A percentile compares a stretch with the other conserved stretches of the same genome.
Conservation (phyloP, 441 rosid genomes). For the Lepidium campestre region DNA sequence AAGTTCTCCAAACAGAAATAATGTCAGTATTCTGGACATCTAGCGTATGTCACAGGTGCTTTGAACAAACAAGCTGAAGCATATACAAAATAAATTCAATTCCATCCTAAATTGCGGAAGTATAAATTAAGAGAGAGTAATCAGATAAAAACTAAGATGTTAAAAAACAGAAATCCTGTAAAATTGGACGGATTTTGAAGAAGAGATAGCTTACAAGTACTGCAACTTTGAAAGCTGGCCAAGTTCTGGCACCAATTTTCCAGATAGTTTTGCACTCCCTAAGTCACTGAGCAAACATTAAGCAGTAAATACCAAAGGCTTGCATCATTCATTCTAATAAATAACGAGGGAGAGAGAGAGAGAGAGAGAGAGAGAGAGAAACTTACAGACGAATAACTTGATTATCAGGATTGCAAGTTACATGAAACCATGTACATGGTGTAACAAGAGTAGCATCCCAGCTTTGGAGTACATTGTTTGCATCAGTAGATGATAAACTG, state of each 20-base stretch:
- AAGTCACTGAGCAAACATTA: conserved; percentile 44
- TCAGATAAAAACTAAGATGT: no score
- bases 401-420: conserved; percentile 55
- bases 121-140: no score
- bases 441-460: conserved; percentile 72
- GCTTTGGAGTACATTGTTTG: conserved; percentile 44
- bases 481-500: conserved; percentile 37
- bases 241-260: conserved; percentile 59
- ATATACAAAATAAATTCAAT: background rate
- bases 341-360: background rate
- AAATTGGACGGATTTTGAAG: background rate
- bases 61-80: background rate
- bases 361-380: background rate
- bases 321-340: background rate
- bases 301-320: background rate
- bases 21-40: background rate
- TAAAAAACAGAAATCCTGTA: background rate
- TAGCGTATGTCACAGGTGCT: background rate
- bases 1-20: background rate
- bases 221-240: conserved; percentile 57
- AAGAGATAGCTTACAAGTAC: conserved; percentile 50
- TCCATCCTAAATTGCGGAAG: background rate
- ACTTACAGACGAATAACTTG: conserved; percentile 69
- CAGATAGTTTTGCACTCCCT: conserved; percentile 68
- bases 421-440: conserved; percentile 84